Evolutionary conservation across 257 asterid species (phyloP), one percentile per base, ranked within the genome.

Genomic region (Penstemon davidsonii): DNA sequence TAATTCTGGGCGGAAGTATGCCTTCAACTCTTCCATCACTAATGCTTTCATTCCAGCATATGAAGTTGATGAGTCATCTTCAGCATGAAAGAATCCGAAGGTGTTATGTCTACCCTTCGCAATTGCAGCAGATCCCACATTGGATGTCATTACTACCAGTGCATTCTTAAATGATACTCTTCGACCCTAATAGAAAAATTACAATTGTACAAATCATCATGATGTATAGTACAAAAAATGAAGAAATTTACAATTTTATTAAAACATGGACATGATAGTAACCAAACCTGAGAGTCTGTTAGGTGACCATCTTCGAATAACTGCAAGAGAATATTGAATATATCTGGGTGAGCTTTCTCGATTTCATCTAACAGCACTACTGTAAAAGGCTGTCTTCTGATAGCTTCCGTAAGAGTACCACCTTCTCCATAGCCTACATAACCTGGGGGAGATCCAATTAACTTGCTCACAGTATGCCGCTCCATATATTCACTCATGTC

Each of bases 401-500:
- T 90, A 53, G 99, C 99, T 94, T 90, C 99, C 0, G 97, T 90
- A 12, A 94, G 92, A 73, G 89, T 81, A 39, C 96, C 96, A 62
- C 99, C 99, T 56, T 85, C 97, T 64, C 96, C 97, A 64, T 94
- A 94, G 69, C 99, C 99, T 36, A 90, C 84, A 44, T 94, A 94
- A 63, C 99, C 99, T 11, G 99, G 99, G 69, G 99, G 99, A 50
- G 99, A 90, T 66, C 99, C 99, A 38, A 94, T 94, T 84, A 94
- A 81, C 89, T 91, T 94, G 84, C 99, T 94, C 45, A 94, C 92
- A n/a, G 97, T 80, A 77, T 94, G 99, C 65, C 95, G 87, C 79
- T 94, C 99, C 99, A 94, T 94, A 69, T 94, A 94, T 76, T 94
- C 99, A 49, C 96, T 94, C 99, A 94, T 94, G 76, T 94, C 99